These are phyloP conservation scores for Volvox reticuliferus DNA, from an alignment of 139 green algal species.

Conservation along the genomic window DNA sequence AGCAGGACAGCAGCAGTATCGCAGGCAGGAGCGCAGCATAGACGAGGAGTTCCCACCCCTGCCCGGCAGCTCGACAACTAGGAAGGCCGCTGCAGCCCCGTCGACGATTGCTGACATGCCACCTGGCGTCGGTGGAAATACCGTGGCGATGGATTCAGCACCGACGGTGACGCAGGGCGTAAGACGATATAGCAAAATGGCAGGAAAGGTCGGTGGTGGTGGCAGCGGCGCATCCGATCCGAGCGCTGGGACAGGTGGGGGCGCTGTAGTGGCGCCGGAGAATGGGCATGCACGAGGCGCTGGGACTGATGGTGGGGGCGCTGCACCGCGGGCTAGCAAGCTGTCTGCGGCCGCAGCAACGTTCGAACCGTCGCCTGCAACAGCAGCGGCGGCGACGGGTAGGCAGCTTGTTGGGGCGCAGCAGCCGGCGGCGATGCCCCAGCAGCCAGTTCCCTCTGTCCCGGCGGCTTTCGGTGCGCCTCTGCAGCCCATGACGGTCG, in stretches of 20 bases:
- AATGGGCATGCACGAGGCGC: not conserved
- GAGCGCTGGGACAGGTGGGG: not conserved
- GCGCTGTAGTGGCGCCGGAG: not conserved
- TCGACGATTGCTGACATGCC: not conserved
- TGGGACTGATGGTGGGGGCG: not conserved
- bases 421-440: not conserved
- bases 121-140: not conserved
- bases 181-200: conserved; percentile 42
- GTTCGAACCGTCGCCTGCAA: conserved; percentile 26
- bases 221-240: not conserved
- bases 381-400: not conserved
- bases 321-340: conserved; percentile 6
- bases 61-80: not conserved
- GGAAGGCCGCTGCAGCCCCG: not conserved
- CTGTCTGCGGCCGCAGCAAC: conserved; percentile 30
- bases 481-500: not conserved
- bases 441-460: conserved; percentile 5
- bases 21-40: not conserved
- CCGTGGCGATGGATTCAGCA: not conserved
- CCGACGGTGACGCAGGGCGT: not conserved
- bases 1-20: not conserved
- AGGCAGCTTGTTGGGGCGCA: not conserved
- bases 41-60: conserved; percentile 45
- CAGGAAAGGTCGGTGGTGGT: conserved; percentile 15
- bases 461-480: conserved; percentile 12